Evolutionary conservation across 2,329 filamentous ascomycete species (phyloP), one percentile per base, ranked within the genome.

Genomic region (Aspergillus novoparasiticus): DNA sequence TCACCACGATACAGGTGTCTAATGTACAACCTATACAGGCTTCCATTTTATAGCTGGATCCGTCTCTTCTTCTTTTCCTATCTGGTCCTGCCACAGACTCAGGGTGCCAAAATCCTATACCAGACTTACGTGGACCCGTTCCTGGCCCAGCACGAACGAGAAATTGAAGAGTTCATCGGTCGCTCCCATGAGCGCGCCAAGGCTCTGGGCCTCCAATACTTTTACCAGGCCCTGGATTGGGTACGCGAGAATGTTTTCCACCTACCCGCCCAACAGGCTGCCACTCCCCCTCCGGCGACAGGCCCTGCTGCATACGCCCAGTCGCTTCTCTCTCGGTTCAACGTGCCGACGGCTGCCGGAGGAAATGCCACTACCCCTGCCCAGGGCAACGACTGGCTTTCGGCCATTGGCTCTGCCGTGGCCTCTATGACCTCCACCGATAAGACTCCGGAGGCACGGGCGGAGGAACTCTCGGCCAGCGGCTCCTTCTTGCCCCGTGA

Each of bases 21-120:
- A 41, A 66, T 9, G n/a, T 19, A 14, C 23, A 9, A n/a, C n/a
- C n/a, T 43, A 9, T 21, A 32, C n/a, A 90, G 88, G 92, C 83
- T 98, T 43, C 95, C 95, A 2, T 96, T 98, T 79, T 99, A 97
- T 81, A 87, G 92, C 70, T 97, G 94, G 86, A 84, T 97, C 72
- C 93, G 95, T 68, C 87, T 97, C 60, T 83, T 89, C 74, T 90
- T 95, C 80, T 88, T 97, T 75, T 88, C 95, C 69, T 99, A 97
- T 82, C 91, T 99, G 66, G 93, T 98, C 73, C 88, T 97, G n/a
- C 95, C 94, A 0, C 94, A 96, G 78, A 95, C 93, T n/a, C 94
- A 97, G 76, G 95, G 95, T 76, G 93, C 94, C 62, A 90, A 91
- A 65, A 81, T 90, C 72, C 83, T 98, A 67, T 99, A 98, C 83